A percentile compares a stretch with the other conserved stretches of the same genome.
Evolutionary conservation across 805 yeast genomes (phyloP).

Genomic region (Ogataea pini): DNA sequence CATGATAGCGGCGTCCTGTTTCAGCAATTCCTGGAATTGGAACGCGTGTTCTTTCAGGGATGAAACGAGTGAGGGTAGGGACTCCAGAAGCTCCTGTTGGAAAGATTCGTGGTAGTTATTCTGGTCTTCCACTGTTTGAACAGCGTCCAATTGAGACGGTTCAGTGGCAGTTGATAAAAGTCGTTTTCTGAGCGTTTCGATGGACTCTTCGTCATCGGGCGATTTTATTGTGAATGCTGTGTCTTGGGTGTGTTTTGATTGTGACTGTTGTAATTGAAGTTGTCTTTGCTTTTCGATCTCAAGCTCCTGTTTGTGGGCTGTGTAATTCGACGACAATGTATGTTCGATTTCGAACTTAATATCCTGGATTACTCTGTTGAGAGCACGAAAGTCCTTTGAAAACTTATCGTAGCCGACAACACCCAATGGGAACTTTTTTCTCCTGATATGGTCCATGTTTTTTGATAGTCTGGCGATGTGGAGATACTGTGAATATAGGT

Average conservation of each 20-base stretch:
- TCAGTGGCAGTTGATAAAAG: slow-evolving; percentile 25
- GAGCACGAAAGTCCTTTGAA: slow-evolving; percentile 14
- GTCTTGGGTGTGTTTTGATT: not conserved
- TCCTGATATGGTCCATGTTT: slow-evolving; percentile 22
- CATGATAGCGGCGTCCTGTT: slow-evolving; percentile 34
- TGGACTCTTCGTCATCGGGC: slow-evolving; percentile 27
- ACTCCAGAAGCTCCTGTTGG: slow-evolving; percentile 35
- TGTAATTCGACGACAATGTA: slow-evolving; percentile 9
- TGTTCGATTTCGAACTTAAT: slow-evolving; percentile 21
- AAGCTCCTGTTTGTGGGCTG: slow-evolving; percentile 3
- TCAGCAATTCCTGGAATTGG: slow-evolving; percentile 35
- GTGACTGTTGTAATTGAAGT: not conserved
- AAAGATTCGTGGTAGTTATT: slow-evolving; percentile 35
- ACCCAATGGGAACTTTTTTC: slow-evolving; percentile 8
- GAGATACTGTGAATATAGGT: slow-evolving; percentile 4
- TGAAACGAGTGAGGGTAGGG: slow-evolving; percentile 34
- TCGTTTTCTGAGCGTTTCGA: slow-evolving; percentile 31
- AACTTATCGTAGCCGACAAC: not conserved
- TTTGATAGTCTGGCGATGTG: slow-evolving; percentile 12
- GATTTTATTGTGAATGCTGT: slow-evolving; percentile 4
- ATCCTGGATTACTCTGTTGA: slow-evolving; percentile 17
- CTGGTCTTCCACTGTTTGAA: slow-evolving; percentile 26
- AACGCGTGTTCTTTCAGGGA: slow-evolving; percentile 34
- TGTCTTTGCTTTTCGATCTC: too few relatives aligned
- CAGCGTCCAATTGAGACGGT: slow-evolving; percentile 31